A percentile compares a stretch with the other conserved stretches of the same genome.
Conservation (phyloP, 768 basidiomycete species). For the Amanita rubescens region DNA sequence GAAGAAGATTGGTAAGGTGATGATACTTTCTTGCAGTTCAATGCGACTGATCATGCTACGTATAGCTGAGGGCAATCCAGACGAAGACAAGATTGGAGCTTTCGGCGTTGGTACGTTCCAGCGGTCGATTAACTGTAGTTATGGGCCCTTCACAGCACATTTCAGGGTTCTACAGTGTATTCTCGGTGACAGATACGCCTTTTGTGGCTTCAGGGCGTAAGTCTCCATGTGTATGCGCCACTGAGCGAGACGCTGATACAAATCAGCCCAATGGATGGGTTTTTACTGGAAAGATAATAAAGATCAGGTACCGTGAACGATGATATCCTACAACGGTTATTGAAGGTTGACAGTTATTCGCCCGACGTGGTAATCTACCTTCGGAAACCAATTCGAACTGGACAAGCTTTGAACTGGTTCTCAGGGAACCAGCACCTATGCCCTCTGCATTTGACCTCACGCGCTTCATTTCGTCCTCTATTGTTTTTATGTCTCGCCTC, state of each 20-base stretch:
- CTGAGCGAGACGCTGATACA: background rate
- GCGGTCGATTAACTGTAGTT: background rate
- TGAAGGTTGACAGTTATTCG: slow-evolving; percentile 52
- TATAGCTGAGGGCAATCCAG: slow-evolving; percentile 86
- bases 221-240: background rate
- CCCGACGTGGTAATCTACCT: slow-evolving; percentile 66
- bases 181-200: slow-evolving; percentile 79
- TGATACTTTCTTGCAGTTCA: background rate
- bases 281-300: slow-evolving; percentile 96
- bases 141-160: background rate
- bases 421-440: slow-evolving; percentile 75
- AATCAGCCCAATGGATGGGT: slow-evolving; percentile 79
- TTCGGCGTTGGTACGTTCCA: slow-evolving; percentile 66
- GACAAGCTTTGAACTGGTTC: slow-evolving; percentile 87
- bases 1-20: slow-evolving; percentile 71
- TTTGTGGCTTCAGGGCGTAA: slow-evolving; percentile 75
- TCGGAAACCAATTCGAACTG: slow-evolving; percentile 38
- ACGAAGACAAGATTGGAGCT: slow-evolving; percentile 94
- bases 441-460: slow-evolving; percentile 83
- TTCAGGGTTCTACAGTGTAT: slow-evolving; percentile 69
- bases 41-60: background rate
- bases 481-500: slow-evolving; percentile 88
- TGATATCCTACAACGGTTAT: slow-evolving; percentile 3
- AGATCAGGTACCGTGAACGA: slow-evolving; percentile 55
- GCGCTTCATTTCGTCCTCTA: slow-evolving; percentile 82